These are phyloP conservation scores for Cronartium ribicola DNA, from an alignment of 1,284 basidiomycete genomes.

Conservation along the genomic window DNA sequence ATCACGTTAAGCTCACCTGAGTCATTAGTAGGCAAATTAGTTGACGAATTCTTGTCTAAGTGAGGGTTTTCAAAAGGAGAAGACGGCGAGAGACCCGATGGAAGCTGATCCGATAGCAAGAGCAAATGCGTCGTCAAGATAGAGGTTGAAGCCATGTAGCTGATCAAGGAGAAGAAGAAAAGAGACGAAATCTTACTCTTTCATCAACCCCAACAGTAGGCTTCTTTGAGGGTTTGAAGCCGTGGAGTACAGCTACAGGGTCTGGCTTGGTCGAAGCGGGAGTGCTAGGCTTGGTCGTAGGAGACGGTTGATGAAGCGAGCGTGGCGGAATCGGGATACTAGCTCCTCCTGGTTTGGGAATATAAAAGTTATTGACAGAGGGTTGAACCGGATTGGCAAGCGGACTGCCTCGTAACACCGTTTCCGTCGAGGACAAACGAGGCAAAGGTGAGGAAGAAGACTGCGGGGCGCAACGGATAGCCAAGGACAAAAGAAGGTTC, in stretches of 20 bases:
- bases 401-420: neutral
- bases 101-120: neutral
- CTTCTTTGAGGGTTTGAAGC: neutral
- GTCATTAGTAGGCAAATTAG: neutral
- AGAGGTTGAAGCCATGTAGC: neutral
- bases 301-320: neutral
- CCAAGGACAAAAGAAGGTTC: neutral
- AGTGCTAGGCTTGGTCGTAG: neutral
- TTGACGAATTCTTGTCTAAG: neutral
- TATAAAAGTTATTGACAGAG: neutral
- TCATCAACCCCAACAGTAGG: neutral
- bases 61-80: neutral
- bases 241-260: neutral
- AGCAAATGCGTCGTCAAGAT: neutral
- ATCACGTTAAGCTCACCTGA: neutral
- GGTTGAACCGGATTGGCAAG: neutral
- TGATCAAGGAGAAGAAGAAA: neutral
- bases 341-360: constrained; percentile 7
- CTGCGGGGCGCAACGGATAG: neutral
- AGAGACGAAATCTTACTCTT: neutral
- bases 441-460: neutral
- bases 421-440: constrained; percentile 4
- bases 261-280: neutral
- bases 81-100: neutral
- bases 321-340: neutral